Percentiles rank a stretch among this genome's conserved stretches.
Evolutionary conservation across 805 yeast species (phyloP).

Genomic region (Cyberlindnera mrakii): DNA sequence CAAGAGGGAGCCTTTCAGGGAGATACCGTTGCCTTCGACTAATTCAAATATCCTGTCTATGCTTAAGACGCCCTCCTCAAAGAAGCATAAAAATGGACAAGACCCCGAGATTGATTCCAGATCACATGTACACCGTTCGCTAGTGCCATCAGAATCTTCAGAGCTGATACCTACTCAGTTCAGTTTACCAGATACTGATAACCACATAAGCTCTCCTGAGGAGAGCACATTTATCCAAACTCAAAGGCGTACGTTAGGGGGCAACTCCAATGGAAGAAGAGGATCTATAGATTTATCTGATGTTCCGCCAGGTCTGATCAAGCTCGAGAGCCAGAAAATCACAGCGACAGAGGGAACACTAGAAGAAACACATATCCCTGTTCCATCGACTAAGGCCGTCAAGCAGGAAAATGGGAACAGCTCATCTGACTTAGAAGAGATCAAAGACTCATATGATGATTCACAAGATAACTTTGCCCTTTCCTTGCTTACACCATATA

Average conservation of each 20-base stretch:
- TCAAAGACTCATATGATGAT: conserved; percentile 5
- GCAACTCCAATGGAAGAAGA: not conserved
- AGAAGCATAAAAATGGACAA: not conserved
- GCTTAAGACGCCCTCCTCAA: not conserved
- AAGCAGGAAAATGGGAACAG: conserved; percentile 4
- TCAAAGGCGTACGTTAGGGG: too few relatives aligned
- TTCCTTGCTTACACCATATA: not conserved
- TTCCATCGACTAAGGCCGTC: conserved; percentile 7
- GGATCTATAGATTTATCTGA: conserved; percentile 15
- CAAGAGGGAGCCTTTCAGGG: too few relatives aligned
- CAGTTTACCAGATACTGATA: not conserved
- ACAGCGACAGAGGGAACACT: not conserved
- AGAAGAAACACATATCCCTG: not conserved
- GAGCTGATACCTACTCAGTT: conserved; percentile 7
- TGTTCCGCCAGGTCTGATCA: not conserved
- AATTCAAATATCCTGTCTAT: not conserved
- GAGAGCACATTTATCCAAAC: too few relatives aligned
- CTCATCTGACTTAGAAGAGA: conserved; percentile 1
- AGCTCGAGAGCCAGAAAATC: conserved; percentile 11
- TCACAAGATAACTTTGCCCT: not conserved
- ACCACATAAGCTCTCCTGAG: not conserved
- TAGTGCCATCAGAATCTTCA: not conserved
- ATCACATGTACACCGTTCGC: not conserved
- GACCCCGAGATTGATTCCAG: not conserved
- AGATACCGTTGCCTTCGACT: not conserved